These are phyloP conservation scores for Eucalyptus marginata DNA, from an alignment of 345 rosid genomes.

Conservation along the genomic window DNA sequence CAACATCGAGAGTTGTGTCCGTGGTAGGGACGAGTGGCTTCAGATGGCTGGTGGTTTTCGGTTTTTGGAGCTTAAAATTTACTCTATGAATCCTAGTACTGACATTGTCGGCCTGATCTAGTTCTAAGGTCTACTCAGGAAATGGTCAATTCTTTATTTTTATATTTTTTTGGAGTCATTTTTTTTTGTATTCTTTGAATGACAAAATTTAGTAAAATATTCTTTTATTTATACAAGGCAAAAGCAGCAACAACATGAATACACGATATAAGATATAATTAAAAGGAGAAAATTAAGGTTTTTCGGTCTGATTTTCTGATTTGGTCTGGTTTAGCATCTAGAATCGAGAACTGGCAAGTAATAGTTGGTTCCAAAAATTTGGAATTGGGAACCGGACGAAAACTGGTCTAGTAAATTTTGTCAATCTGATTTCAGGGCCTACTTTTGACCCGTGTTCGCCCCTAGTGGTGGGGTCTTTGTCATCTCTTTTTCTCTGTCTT, in stretches of 20 bases:
- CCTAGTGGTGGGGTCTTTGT: background rate
- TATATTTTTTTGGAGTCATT: background rate
- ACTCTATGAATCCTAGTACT: background rate
- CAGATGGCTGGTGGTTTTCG: background rate
- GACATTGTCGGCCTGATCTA: background rate
- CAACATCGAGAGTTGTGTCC: background rate
- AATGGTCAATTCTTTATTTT: background rate
- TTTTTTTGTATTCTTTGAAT: background rate
- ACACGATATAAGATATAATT: background rate
- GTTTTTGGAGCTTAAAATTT: background rate
- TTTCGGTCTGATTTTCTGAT: rapidly evolving
- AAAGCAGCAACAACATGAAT: background rate
- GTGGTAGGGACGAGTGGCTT: background rate
- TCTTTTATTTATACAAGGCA: background rate
- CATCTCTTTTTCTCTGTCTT: background rate
- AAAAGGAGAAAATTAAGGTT: background rate
- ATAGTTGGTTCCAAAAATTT: background rate
- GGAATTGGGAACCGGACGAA: background rate
- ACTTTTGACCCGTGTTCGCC: background rate
- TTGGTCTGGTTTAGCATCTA: background rate
- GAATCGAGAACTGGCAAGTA: background rate
- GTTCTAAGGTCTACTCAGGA: background rate
- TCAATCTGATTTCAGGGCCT: background rate
- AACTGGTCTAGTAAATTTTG: background rate
- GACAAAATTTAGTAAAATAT: background rate